phyloP scores from a whole-genome alignment of 495 filamentous ascomycete species.

The Bacidia gigantensis region DNA sequence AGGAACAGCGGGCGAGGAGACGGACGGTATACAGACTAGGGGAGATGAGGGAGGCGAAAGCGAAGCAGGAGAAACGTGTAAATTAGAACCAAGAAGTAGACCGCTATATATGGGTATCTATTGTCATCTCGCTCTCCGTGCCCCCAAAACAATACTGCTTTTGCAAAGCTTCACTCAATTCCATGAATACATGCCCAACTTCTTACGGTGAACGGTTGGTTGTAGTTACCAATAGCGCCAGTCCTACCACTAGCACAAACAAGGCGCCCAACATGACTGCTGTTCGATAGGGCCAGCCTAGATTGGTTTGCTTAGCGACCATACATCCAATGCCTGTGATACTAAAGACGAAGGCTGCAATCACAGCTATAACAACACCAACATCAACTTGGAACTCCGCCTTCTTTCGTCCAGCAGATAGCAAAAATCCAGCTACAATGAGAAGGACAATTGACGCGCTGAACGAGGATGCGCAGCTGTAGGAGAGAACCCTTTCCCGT shows the following conservation, averaged over 20 bases:
- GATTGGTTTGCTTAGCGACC: conserved; percentile 28
- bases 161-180: not conserved
- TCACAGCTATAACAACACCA: conserved; percentile 45
- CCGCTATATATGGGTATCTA: not conserved
- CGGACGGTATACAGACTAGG: not conserved
- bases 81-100: not conserved
- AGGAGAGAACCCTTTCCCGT: conserved; percentile 34
- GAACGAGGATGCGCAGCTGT: conserved; percentile 32
- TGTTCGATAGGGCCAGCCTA: conserved; percentile 27
- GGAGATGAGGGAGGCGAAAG: not conserved
- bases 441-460: conserved; percentile 37
- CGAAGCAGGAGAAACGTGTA: not conserved
- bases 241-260: conserved; percentile 27
- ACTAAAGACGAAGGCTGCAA: conserved; percentile 39
- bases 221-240: conserved; percentile 6
- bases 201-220: too few relatives aligned
- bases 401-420: conserved; percentile 39
- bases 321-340: conserved; percentile 38
- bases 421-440: conserved; percentile 36
- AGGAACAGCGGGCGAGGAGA: not conserved
- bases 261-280: conserved; percentile 33
- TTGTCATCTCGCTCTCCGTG: not conserved
- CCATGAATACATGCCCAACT: too few relatives aligned
- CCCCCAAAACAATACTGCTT: not conserved
- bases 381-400: conserved; percentile 43